phyloP scores from a whole-genome alignment of 805 yeast genomes.

The Jamesozyma lodderae region DNA sequence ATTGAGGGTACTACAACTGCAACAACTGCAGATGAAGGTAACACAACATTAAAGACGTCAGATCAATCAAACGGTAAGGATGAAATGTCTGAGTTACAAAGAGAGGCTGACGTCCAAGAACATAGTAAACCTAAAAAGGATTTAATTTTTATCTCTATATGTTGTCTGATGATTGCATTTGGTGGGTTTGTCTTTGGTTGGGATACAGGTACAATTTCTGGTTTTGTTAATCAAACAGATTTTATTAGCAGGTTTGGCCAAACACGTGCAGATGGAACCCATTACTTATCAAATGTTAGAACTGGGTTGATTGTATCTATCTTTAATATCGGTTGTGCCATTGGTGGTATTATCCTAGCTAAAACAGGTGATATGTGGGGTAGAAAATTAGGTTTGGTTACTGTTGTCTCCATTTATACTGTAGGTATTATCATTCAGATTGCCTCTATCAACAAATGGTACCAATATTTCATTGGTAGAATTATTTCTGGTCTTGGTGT shows the following conservation, averaged over 20 bases:
- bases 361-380: constrained; percentile 56
- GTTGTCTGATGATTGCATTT: constrained; percentile 47
- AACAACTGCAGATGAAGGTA: constrained; percentile 71
- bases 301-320: constrained; percentile 33
- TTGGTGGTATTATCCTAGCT: constrained; percentile 57
- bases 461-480: constrained; percentile 66
- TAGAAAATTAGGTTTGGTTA: constrained; percentile 53
- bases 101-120: constrained; percentile 6
- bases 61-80: constrained; percentile 44
- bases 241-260: constrained; percentile 22
- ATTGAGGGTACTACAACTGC: neutral
- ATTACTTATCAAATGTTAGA: constrained; percentile 21
- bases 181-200: constrained; percentile 76
- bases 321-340: constrained; percentile 68
- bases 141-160: constrained; percentile 21
- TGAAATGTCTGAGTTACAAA: constrained; percentile 1
- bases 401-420: constrained; percentile 52
- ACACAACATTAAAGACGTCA: constrained; percentile 92
- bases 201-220: constrained; percentile 76
- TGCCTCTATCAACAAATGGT: constrained; percentile 49
- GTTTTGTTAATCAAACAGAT: constrained; percentile 45
- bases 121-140: constrained; percentile 23
- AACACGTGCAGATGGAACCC: constrained; percentile 13
- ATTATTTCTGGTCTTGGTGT: constrained; percentile 65
- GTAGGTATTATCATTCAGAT: constrained; percentile 65